These are phyloP conservation scores for Cystobasidium ongulense DNA, from an alignment of 768 basidiomycete genomes.

Conservation along the genomic window DNA sequence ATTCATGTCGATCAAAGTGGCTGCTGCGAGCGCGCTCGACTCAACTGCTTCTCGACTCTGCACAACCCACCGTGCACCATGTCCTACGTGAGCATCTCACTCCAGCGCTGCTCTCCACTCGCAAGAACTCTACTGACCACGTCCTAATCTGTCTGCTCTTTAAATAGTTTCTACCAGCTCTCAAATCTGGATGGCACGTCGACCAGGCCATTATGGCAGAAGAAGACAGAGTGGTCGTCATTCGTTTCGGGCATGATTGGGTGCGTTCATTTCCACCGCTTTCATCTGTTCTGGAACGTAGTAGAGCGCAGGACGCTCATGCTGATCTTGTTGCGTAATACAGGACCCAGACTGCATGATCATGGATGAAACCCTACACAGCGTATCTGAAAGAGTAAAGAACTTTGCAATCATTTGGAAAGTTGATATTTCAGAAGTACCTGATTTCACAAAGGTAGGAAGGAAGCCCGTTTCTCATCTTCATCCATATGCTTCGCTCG, in stretches of 20 bases:
- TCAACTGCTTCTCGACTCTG: not conserved
- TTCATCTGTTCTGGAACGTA: not conserved
- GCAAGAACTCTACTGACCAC: no score
- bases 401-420: slow-evolving; percentile 94
- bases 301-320: not conserved
- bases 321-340: not conserved
- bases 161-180: slow-evolving; percentile 17
- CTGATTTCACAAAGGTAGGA: slow-evolving; percentile 93
- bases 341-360: slow-evolving; percentile 88
- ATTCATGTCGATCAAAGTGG: not conserved
- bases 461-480: not conserved
- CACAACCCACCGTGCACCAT: not conserved
- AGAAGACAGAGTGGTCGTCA: slow-evolving; percentile 87
- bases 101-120: not conserved
- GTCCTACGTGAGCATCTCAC: slow-evolving; percentile 20
- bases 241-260: slow-evolving; percentile 88
- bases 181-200: slow-evolving; percentile 71
- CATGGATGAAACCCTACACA: slow-evolving; percentile 94
- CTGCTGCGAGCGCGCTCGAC: not conserved
- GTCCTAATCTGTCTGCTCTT: not conserved
- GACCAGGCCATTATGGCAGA: slow-evolving; percentile 98
- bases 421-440: slow-evolving; percentile 89
- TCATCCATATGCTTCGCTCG: not conserved
- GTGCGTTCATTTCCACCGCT: slow-evolving; percentile 18
- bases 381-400: slow-evolving; percentile 89